Base-by-base conservation (phyloP, 225 moss, liverwort and hornwort species). In the Sphagnum contortum region DNA sequence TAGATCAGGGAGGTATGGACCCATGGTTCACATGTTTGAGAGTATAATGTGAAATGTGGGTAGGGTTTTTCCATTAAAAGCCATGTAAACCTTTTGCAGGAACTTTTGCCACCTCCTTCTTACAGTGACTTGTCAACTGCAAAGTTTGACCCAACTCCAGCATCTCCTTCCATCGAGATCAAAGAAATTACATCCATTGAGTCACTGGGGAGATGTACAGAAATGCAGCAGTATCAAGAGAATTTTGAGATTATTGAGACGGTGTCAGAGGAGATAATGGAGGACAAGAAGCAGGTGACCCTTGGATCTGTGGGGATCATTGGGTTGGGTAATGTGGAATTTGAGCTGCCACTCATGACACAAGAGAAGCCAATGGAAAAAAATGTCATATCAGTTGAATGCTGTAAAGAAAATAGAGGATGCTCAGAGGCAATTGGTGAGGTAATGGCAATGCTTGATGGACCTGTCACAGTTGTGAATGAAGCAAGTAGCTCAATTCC, bases 401-500 rank as follows among this genome's bases (percentile, higher is more conserved):
- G 55, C 62, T 64, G 57, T 51, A 72, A 68, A 57, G 65, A 57
- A 10, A 71, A 60, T 57, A 70, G 72, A 48, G 64, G 63, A 59
- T 71, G 77, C 48, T 74, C 57, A 5, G 64, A 74, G 70, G 62
- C 66, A 8, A 9, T 70, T 48, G 77, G 77, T 12, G 80, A 74
- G 57, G 57, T 77, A 10, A 80, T 71, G 71, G 73, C 70, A 2
- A 57, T 69, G 68, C 66, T 66, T 64, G 80, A 66, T 55, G 71
- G 65, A 57, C 29, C 45, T 9, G 9, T 45, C 0, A 60, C 4
- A 6, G 5, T 44, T 14, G 2, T 46, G 9, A 60, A 45, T 7
- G 60, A 45, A 60, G 9, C 60, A 45, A 7, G 3, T 9, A 3
- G 9, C 47, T 4, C 47, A 2, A 3, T 61, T 45, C 11, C 61